Base-by-base conservation (phyloP, 2,329 filamentous ascomycete species). In the Penicillium sp. region DNA sequence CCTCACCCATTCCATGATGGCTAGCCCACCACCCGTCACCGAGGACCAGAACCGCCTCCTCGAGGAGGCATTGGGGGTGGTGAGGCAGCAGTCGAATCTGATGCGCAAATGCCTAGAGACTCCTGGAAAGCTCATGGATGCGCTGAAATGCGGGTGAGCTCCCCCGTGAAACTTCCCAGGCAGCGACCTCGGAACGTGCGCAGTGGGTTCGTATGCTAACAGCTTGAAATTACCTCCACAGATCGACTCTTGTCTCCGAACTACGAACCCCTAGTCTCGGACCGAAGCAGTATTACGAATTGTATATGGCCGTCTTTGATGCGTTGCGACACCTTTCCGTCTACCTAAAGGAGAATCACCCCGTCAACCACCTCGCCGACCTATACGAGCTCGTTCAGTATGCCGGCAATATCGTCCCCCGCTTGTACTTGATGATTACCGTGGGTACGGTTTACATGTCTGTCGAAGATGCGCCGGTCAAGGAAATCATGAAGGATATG, bases 401-500 rank as follows among this genome's bases (percentile, higher is more conserved):
- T 86, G 93, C 93, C 55, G 94, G 96, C 63, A 99, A 99, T 74
- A 97, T 99, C 66, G 89, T 99, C 58, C 94, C 94, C 25, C 88
- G 94, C 64, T 81, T 99, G 61, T 99, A 99, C 75, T 88, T 99
- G 59, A 99, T 99, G 96, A 94, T 99, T 71, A 99, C 96, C 0
- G 96, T 99, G 39, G 94, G 94, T 58, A 99, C 94, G 2, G 96
- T 96, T 49, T 99, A 99, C 81, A 99, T 99, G 94, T 89, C 91
- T 27, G 96, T 99, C 71, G 90, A 94, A 70, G 94, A 97, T 82
- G 94, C 96, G 58, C 94, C 94, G 0, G 94, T 99, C 66, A 99
- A 99, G 79, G 94, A 99, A 81, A 91, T 99, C 62, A 99, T 99
- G 94, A 99, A 99, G 79, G 94, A 99, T 76, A 99, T 99, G 94